A percentile compares a stretch with the other conserved stretches of the same genome.
Evolutionary conservation across 2,329 filamentous ascomycete species (phyloP).

Genomic region (Didymellaceae sp.): DNA sequence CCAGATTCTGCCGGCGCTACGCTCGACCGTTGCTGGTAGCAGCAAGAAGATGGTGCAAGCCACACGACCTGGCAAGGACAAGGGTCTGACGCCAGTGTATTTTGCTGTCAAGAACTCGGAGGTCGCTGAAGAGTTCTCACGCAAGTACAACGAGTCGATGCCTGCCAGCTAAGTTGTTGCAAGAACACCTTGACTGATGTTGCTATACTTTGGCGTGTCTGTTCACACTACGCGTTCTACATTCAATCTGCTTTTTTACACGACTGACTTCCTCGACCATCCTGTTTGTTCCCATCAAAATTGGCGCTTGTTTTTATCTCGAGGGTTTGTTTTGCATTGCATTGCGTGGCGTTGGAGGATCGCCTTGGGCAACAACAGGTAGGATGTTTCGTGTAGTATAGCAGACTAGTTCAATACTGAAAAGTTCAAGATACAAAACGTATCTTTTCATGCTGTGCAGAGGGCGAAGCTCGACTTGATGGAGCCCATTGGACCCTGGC

Average conservation of each 20-base stretch:
- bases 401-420: not conserved
- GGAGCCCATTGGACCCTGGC: conserved; percentile 10
- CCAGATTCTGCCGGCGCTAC: conserved; percentile 36
- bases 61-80: conserved; percentile 32
- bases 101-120: conserved; percentile 40
- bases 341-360: conserved; percentile 24
- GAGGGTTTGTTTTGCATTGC: conserved; percentile 21
- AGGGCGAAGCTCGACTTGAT: too few relatives aligned
- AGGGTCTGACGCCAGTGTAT: conserved; percentile 29
- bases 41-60: conserved; percentile 42
- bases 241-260: not conserved
- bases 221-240: not conserved
- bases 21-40: conserved; percentile 29
- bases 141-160: conserved; percentile 37
- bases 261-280: not conserved
- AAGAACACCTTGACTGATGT: not conserved
- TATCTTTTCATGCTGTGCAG: too few relatives aligned
- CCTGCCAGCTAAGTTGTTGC: conserved; percentile 20
- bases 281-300: conserved; percentile 8
- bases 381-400: conserved; percentile 13
- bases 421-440: too few relatives aligned
- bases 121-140: conserved; percentile 38
- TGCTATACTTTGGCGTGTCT: not conserved
- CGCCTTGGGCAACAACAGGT: conserved; percentile 3
- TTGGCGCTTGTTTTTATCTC: conserved; percentile 14